Evolutionary conservation across 2,329 filamentous ascomycete species (phyloP).

Genomic region (Teratosphaeria zuluensis): DNA sequence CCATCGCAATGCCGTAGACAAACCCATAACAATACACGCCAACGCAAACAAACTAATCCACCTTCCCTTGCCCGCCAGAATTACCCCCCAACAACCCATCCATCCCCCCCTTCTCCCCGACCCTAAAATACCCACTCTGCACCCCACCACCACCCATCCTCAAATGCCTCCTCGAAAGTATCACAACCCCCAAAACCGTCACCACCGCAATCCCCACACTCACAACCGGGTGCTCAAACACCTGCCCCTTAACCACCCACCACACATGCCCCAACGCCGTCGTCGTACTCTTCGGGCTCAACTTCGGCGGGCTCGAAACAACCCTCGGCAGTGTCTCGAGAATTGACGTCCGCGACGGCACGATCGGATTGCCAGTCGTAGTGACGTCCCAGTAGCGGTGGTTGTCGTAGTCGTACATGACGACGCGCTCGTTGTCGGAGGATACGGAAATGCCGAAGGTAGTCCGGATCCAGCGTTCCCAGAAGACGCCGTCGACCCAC

Average conservation of each 20-base stretch:
- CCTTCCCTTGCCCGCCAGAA: constrained; percentile 22
- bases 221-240: constrained; percentile 36
- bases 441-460: constrained; percentile 84
- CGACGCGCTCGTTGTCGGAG: constrained; percentile 76
- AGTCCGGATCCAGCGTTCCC: constrained; percentile 93
- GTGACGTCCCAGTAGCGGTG: constrained; percentile 93
- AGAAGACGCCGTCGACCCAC: constrained; percentile 95
- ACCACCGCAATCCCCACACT: constrained; percentile 47
- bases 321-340: constrained; percentile 74
- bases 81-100: constrained; percentile 54
- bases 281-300: constrained; percentile 70
- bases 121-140: constrained; percentile 24
- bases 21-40: neutral
- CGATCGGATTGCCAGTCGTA: constrained; percentile 78
- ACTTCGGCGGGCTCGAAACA: constrained; percentile 57
- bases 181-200: constrained; percentile 26
- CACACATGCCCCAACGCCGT: constrained; percentile 62
- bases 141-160: constrained; percentile 4
- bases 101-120: constrained; percentile 50
- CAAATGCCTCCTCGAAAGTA: constrained; percentile 23
- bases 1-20: neutral
- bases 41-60: constrained; percentile 11
- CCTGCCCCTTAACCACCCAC: constrained; percentile 33
- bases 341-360: constrained; percentile 80
- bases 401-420: constrained; percentile 95